These are phyloP conservation scores for Zymoseptoria brevis DNA, from an alignment of 2,329 filamentous ascomycete genomes.

Conservation along the genomic window DNA sequence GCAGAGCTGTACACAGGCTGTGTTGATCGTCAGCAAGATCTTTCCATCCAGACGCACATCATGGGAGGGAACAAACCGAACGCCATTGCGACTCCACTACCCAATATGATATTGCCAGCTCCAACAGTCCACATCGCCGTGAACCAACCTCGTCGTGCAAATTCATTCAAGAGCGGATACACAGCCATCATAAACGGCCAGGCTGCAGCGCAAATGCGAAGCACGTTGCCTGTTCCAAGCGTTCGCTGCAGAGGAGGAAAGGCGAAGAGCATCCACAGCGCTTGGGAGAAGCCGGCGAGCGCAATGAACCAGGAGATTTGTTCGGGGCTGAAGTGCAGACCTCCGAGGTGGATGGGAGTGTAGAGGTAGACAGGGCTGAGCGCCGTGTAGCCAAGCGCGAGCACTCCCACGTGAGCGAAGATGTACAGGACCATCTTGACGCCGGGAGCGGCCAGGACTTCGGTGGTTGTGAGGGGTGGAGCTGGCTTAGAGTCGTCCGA, in stretches of 20 bases:
- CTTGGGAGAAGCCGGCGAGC: conserved; percentile 57
- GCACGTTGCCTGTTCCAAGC: conserved; percentile 57
- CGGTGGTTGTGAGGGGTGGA: conserved; percentile 29
- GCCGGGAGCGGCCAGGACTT: conserved; percentile 44
- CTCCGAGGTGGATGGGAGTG: conserved; percentile 55
- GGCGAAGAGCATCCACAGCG: conserved; percentile 60
- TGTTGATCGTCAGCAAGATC: background rate
- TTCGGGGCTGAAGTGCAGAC: conserved; percentile 53
- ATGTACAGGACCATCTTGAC: conserved; percentile 56
- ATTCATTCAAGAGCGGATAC: conserved; percentile 47
- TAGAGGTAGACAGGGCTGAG: conserved; percentile 62
- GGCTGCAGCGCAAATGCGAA: conserved; percentile 48
- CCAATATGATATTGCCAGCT: conserved; percentile 43
- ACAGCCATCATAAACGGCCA: conserved; percentile 59
- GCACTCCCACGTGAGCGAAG: conserved; percentile 58
- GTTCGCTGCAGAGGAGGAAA: conserved; percentile 62
- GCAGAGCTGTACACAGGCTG: conserved; percentile 59
- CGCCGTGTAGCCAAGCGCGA: conserved; percentile 65
- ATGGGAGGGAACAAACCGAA: conserved; percentile 43
- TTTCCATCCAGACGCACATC: background rate
- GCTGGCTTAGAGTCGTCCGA: conserved; percentile 3
- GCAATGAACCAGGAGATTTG: conserved; percentile 62
- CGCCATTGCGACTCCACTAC: conserved; percentile 58
- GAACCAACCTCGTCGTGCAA: conserved; percentile 44
- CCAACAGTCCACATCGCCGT: conserved; percentile 51